These are phyloP conservation scores for Xylogone sp. DNA, from an alignment of 2,329 filamentous ascomycete species.

Conservation along the genomic window DNA sequence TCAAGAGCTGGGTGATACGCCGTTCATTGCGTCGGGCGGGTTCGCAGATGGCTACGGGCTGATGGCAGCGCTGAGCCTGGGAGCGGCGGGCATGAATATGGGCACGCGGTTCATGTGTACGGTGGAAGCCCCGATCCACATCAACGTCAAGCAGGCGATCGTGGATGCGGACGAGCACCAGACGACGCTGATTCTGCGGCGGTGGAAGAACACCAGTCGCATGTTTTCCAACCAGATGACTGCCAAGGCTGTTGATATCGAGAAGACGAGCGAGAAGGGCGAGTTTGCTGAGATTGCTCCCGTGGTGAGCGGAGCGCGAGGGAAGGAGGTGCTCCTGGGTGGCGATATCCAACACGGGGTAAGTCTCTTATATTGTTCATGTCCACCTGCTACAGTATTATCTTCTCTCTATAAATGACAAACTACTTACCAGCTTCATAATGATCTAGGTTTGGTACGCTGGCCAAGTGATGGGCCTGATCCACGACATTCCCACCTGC, in stretches of 20 bases:
- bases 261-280: conserved; percentile 72
- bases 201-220: conserved; percentile 86
- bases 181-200: conserved; percentile 75
- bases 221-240: conserved; percentile 86
- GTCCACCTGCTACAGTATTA: no score
- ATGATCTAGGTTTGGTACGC: conserved; percentile 68
- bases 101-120: conserved; percentile 95
- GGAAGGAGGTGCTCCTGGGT: conserved; percentile 81
- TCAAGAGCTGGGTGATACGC: conserved; percentile 78
- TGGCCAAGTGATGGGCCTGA: conserved; percentile 83
- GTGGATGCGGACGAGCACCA: conserved; percentile 82
- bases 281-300: conserved; percentile 83
- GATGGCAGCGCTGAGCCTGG: conserved; percentile 80
- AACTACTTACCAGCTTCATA: conserved; percentile 1
- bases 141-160: conserved; percentile 87
- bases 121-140: conserved; percentile 81
- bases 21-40: conserved; percentile 85
- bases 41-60: conserved; percentile 90
- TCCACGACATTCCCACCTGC: conserved; percentile 74
- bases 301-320: conserved; percentile 80
- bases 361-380: no score
- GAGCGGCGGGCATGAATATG: conserved; percentile 93
- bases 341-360: conserved; percentile 82
- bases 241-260: conserved; percentile 71
- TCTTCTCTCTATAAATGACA: conserved; percentile 16